Evolutionary conservation across 441 rosid genomes (phyloP).

Genomic region (Populus hybrid): DNA sequence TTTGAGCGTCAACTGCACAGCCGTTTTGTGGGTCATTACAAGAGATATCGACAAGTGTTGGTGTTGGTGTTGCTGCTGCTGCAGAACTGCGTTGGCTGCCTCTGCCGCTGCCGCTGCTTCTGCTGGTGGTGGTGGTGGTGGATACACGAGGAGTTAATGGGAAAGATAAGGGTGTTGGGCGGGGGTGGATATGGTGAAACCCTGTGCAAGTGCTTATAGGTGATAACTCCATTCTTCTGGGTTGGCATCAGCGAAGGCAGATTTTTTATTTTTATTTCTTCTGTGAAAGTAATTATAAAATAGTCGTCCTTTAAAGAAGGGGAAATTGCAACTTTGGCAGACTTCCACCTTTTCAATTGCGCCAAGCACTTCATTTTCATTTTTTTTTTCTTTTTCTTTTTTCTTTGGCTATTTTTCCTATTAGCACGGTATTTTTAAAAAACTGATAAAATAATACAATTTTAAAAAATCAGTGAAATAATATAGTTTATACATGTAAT

Average conservation of each 20-base stretch:
- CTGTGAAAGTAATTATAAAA: too few species aligned
- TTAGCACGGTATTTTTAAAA: not conserved
- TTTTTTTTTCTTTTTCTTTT: too few species aligned
- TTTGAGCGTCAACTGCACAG: constrained; percentile 15
- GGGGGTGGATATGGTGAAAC: constrained; percentile 24
- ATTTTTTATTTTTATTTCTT: too few species aligned
- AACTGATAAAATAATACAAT: too few species aligned
- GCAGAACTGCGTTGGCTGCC: not conserved
- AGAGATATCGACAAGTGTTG: constrained; percentile 17
- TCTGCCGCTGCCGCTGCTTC: too few species aligned
- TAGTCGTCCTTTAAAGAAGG: not conserved
- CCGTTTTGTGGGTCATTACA: constrained; percentile 13
- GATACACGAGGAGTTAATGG: constrained; percentile 26
- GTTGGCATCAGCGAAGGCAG: too few species aligned
- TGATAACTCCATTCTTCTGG: constrained; percentile 39
- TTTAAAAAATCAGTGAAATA: too few species aligned
- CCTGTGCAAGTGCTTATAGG: constrained; percentile 17
- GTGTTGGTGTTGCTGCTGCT: constrained; percentile 11
- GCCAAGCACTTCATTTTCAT: not conserved
- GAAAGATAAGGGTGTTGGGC: constrained; percentile 9
- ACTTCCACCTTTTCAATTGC: not conserved
- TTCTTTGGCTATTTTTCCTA: not conserved
- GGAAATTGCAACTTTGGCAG: not conserved
- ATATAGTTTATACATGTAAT: too few species aligned
- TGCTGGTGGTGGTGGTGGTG: not conserved